These are phyloP conservation scores for Epichloe bromicola DNA, from an alignment of 2,329 filamentous ascomycete species.

Conservation along the genomic window DNA sequence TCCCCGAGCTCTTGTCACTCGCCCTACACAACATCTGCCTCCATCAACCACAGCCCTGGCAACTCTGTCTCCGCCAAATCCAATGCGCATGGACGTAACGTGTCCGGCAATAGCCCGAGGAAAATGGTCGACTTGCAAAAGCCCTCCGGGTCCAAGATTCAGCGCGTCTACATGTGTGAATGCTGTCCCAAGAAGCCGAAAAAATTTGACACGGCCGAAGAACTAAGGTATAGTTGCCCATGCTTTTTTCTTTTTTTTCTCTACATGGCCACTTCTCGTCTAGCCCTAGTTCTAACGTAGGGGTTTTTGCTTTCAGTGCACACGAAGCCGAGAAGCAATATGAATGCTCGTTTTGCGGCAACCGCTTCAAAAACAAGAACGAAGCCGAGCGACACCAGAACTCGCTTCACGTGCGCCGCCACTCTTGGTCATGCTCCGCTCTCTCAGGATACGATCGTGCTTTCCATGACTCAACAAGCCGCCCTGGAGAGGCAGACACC, in stretches of 20 bases:
- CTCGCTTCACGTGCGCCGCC: slow-evolving; percentile 77
- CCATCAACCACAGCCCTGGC: slow-evolving; percentile 36
- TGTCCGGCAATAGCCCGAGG: slow-evolving; percentile 36
- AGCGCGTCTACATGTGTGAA: slow-evolving; percentile 59
- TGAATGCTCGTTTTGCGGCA: slow-evolving; percentile 81
- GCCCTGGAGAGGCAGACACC: slow-evolving; percentile 57
- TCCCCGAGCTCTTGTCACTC: slow-evolving; percentile 38
- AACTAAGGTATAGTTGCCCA: slow-evolving; percentile 55
- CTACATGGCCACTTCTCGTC: too few species aligned
- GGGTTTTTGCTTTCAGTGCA: slow-evolving; percentile 35
- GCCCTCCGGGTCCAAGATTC: slow-evolving; percentile 33
- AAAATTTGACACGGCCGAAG: slow-evolving; percentile 81
- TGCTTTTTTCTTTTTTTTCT: too few species aligned
- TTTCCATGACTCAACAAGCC: slow-evolving; percentile 67
- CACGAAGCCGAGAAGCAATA: slow-evolving; percentile 97
- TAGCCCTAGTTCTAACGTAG: slow-evolving; percentile 11
- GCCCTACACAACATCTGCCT: slow-evolving; percentile 34
- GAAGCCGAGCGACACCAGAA: slow-evolving; percentile 95
- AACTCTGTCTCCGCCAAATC: slow-evolving; percentile 29
- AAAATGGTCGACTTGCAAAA: slow-evolving; percentile 39
- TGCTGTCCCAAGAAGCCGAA: slow-evolving; percentile 97
- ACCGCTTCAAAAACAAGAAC: slow-evolving; percentile 98
- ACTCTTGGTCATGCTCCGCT: slow-evolving; percentile 95
- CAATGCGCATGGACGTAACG: slow-evolving; percentile 29
- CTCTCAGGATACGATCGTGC: slow-evolving; percentile 65